A percentile compares a stretch with the other conserved stretches of the same genome.
Conservation (phyloP, 768 basidiomycete species). For the Cystofilobasidium bisporidii region DNA sequence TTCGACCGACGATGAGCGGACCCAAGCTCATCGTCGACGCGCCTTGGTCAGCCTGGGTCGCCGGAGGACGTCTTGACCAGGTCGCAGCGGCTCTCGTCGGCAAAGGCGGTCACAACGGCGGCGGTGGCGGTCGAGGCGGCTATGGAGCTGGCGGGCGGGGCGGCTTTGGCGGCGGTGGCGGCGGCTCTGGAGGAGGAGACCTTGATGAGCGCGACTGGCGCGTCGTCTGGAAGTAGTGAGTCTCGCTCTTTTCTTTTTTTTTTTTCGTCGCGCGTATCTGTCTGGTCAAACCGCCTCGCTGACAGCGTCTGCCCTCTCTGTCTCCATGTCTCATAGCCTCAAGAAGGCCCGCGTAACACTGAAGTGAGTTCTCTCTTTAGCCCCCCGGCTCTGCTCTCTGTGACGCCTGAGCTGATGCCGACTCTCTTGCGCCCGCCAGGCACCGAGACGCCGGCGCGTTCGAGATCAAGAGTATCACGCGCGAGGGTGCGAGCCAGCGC, state of each 20-base stretch:
- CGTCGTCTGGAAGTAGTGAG: not conserved
- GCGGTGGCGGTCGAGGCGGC: not conserved
- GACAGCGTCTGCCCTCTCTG: too few relatives aligned
- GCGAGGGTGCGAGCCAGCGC: not conserved
- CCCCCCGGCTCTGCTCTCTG: too few relatives aligned
- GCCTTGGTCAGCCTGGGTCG: not conserved
- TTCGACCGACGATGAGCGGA: not conserved
- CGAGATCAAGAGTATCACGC: not conserved
- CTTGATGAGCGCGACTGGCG: constrained; percentile 4
- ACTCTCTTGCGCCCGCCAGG: not conserved
- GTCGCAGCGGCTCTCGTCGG: not conserved
- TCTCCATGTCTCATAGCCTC: too few relatives aligned
- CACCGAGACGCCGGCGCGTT: not conserved
- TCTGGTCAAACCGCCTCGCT: too few relatives aligned
- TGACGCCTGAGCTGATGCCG: too few relatives aligned
- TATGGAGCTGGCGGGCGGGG: not conserved
- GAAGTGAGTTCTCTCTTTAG: not conserved
- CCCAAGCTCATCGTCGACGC: not conserved
- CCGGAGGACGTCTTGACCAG: not conserved
- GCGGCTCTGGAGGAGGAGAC: not conserved
- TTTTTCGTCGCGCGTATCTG: too few relatives aligned
- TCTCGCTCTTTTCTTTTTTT: too few relatives aligned
- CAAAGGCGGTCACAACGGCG: not conserved
- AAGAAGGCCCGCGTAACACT: not conserved
- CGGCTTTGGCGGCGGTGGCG: not conserved